A percentile compares a stretch with the other conserved stretches of the same genome.
phyloP scores from a whole-genome alignment of 371 early-diverging fungal species.

The Nematocida ironsii region DNA sequence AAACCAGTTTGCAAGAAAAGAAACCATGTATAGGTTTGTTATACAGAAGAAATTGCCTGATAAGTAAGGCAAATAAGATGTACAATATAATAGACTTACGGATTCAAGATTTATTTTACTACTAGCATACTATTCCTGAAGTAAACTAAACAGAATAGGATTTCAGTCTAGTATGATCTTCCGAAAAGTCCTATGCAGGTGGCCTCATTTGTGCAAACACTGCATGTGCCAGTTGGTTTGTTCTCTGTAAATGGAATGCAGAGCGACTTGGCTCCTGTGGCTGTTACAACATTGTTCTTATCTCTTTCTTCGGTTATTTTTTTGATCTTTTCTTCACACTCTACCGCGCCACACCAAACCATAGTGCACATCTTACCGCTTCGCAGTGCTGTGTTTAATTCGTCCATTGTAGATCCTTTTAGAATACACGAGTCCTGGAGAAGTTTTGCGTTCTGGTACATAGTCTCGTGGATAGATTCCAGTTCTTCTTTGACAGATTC shows the following conservation, averaged over 20 bases:
- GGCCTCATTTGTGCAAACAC: conserved; percentile 27
- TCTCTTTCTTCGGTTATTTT: conserved; percentile 76
- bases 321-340: conserved; percentile 94
- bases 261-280: conserved; percentile 96
- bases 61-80: no score
- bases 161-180: conserved; percentile 24
- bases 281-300: conserved; percentile 73
- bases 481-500: conserved; percentile 74
- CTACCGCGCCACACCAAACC: conserved; percentile 88
- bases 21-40: no score
- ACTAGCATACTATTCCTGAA: no score
- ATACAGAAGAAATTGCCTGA: no score
- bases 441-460: conserved; percentile 81
- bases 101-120: no score
- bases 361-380: conserved; percentile 80
- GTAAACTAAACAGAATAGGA: background rate
- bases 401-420: conserved; percentile 79
- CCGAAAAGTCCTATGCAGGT: conserved; percentile 52
- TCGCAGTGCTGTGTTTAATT: conserved; percentile 83
- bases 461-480: conserved; percentile 80
- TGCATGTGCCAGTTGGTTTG: conserved; percentile 6
- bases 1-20: background rate
- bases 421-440: conserved; percentile 77
- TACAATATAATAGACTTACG: no score
- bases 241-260: conserved; percentile 81